Conservation (phyloP, 2,329 filamentous ascomycete species). For the Tolypocladium nubicola region DNA sequence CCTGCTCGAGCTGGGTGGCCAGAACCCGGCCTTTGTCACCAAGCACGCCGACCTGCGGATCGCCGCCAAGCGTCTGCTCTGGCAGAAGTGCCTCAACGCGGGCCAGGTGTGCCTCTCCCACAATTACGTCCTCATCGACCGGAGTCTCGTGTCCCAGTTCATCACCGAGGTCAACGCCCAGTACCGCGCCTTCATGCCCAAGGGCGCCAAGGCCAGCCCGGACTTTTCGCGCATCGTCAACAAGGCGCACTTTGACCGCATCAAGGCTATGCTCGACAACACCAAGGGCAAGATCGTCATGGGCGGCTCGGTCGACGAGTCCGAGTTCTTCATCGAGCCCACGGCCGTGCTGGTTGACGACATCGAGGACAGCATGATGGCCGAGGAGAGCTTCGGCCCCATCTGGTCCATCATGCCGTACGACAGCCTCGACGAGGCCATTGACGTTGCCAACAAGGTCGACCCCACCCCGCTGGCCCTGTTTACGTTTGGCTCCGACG, state of each 20-base stretch:
- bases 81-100: conserved; percentile 78
- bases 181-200: conserved; percentile 70
- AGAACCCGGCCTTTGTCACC: conserved; percentile 86
- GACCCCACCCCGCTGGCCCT: conserved; percentile 76
- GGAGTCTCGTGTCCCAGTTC: conserved; percentile 59
- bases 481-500: conserved; percentile 75
- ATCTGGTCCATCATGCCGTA: conserved; percentile 74
- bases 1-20: conserved; percentile 79
- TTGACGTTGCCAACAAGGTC: conserved; percentile 68
- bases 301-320: conserved; percentile 74
- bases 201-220: conserved; percentile 65
- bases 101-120: conserved; percentile 90
- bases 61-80: conserved; percentile 75
- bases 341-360: conserved; percentile 81
- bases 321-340: conserved; percentile 75
- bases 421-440: conserved; percentile 73
- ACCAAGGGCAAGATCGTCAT: conserved; percentile 75
- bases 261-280: conserved; percentile 86
- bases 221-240: conserved; percentile 80
- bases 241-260: conserved; percentile 62
- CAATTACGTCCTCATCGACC: conserved; percentile 83
- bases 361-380: conserved; percentile 61
- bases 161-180: conserved; percentile 63
- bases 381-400: conserved; percentile 87
- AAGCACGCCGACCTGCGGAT: conserved; percentile 69